Base-by-base conservation (phyloP, 1,139 yeast species). In the Zygosaccharomyces pseudobailii region DNA sequence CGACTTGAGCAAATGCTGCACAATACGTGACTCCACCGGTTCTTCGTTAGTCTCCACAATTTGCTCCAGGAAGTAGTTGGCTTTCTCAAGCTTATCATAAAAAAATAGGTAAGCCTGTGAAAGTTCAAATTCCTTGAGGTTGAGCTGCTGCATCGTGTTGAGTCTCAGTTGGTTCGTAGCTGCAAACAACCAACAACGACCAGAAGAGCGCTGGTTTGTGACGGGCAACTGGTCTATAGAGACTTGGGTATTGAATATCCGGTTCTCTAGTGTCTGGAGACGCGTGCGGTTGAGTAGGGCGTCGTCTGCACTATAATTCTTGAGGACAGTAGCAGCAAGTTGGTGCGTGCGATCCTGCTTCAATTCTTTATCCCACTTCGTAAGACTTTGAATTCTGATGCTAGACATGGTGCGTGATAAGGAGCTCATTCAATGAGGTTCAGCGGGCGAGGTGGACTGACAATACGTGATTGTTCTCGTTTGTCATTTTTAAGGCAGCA, bases 161-260 rank as follows among this genome's bases (percentile, higher is more conserved):
- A 84, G 66, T 57, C 95, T 73, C 57, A 87, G 69, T 44, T 84
- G 76, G 58, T 87, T 87, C 47, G 87, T 79, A 1, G 92, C 78
- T 6, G 95, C 95, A 67, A 87, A 87, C 55, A 87, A 73, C 95
- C 95, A 87, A 67, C 96, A 87, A 58, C 95, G 72, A 34, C 95
- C 95, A 13, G 87, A 79, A 32, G 77, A 66, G 60, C 78, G 77
- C 67, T 87, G 96, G 67, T 84, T 81, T 59, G 87, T 82, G 45
- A 81, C 72, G 21, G 94, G 92, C 3, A 80, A 64, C 3, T 89
- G 89, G 58, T 84, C 84, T 4, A 75, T 72, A 33, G 78, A 78
- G 28, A 87, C 79, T 45, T 76, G 76, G 47, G 75, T 63, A 57
- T 82, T 82, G 69, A 83, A 87, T 27, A 80, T 61, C 40, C 61